A percentile compares a stretch with the other conserved stretches of the same genome.
These are phyloP conservation scores for Xylaria sp. DNA, from an alignment of 2,329 filamentous ascomycete species.

Conservation along the genomic window DNA sequence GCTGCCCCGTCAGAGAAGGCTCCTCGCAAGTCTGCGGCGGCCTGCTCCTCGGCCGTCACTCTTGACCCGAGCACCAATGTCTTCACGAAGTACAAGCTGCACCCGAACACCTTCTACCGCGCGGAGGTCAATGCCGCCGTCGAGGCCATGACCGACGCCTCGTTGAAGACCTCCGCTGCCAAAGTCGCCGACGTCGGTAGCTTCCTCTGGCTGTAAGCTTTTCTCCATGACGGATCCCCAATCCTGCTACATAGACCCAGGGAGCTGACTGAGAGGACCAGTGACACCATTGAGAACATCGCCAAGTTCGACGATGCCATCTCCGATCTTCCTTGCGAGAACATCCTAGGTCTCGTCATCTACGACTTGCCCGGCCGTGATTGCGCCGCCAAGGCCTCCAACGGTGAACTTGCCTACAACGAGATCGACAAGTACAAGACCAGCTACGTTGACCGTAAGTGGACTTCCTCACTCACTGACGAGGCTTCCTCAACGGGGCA, in stretches of 20 bases:
- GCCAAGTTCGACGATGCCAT: slow-evolving; percentile 61
- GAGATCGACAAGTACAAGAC: slow-evolving; percentile 65
- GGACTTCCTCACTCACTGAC: background rate
- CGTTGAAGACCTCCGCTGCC: slow-evolving; percentile 64
- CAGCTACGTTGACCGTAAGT: slow-evolving; percentile 61
- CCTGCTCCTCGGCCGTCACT: slow-evolving; percentile 46
- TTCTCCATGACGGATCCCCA: background rate
- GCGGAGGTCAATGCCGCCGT: slow-evolving; percentile 47
- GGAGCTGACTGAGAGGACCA: slow-evolving; percentile 41
- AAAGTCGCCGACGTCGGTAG: slow-evolving; percentile 65
- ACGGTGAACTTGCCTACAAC: slow-evolving; percentile 66
- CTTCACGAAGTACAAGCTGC: slow-evolving; percentile 47
- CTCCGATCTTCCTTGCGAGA: slow-evolving; percentile 55
- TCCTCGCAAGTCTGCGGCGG: slow-evolving; percentile 38
- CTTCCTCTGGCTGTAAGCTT: slow-evolving; percentile 64
- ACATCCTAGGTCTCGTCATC: slow-evolving; percentile 62
- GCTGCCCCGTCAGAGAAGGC: slow-evolving; percentile 46
- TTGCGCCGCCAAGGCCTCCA: slow-evolving; percentile 68
- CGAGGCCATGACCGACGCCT: slow-evolving; percentile 52
- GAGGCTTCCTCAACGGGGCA: background rate
- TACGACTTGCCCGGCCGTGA: slow-evolving; percentile 70
- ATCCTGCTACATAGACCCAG: background rate
- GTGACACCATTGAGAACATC: slow-evolving; percentile 64
- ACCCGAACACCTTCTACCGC: slow-evolving; percentile 50
- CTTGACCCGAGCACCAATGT: slow-evolving; percentile 50